A percentile compares a stretch with the other conserved stretches of the same genome.
Conservation (phyloP, 1,284 basidiomycete species). For the Pyrrhoderma lamaoense region DNA sequence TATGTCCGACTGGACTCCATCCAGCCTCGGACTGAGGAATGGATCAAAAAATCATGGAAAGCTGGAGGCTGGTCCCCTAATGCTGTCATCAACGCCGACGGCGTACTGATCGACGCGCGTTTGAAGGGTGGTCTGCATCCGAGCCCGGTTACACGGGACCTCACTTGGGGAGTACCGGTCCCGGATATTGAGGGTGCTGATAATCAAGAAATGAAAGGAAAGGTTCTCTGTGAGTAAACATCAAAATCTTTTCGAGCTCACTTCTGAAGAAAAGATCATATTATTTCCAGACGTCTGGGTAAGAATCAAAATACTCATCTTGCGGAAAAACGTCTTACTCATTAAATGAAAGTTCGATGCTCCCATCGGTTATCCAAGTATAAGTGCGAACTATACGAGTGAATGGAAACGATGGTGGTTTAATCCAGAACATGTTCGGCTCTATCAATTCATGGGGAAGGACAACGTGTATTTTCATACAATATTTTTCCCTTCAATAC, state of each 20-base stretch:
- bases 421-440: constrained; percentile 82
- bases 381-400: constrained; percentile 91
- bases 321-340: neutral
- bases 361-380: constrained; percentile 95
- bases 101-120: constrained; percentile 87
- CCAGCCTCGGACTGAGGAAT: constrained; percentile 81
- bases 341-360: constrained; percentile 77
- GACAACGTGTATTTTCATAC: constrained; percentile 99
- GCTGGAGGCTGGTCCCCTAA: constrained; percentile 91
- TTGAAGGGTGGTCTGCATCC: constrained; percentile 84
- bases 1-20: constrained; percentile 84
- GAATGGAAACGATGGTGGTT: constrained; percentile 99
- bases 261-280: constrained; percentile 11
- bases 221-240: constrained; percentile 82
- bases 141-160: constrained; percentile 89
- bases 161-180: constrained; percentile 96
- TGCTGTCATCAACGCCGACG: constrained; percentile 80
- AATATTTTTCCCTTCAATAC: constrained; percentile 89
- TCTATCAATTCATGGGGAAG: constrained; percentile 99
- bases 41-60: constrained; percentile 78
- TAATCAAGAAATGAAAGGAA: constrained; percentile 81
- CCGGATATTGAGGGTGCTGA: constrained; percentile 68
- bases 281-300: constrained; percentile 79
- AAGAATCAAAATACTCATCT: constrained; percentile 24
- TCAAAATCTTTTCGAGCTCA: neutral